Evolutionary conservation across 805 yeast species (phyloP).

Genomic region (Candida incommunis): DNA sequence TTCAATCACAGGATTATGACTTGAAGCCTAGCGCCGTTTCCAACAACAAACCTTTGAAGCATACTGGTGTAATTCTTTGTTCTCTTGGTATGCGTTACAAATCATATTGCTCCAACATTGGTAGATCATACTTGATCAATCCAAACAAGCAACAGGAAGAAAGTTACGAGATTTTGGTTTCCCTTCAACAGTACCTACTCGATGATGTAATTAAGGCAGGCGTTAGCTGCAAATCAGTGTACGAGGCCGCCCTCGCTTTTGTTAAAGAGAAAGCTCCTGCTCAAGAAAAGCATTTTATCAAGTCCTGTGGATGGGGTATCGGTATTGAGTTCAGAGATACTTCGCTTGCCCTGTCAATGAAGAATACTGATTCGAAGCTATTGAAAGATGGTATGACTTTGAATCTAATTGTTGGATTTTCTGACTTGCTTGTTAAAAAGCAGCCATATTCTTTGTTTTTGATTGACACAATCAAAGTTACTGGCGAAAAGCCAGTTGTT

Average conservation of each 20-base stretch:
- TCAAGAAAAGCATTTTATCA: slow-evolving; percentile 48
- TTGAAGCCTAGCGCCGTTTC: slow-evolving; percentile 74
- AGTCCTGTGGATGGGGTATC: slow-evolving; percentile 74
- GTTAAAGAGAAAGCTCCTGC: slow-evolving; percentile 53
- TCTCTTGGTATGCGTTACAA: slow-evolving; percentile 79
- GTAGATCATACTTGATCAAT: slow-evolving; percentile 79
- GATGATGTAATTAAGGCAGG: slow-evolving; percentile 51
- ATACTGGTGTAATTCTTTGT: slow-evolving; percentile 68
- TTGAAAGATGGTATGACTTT: slow-evolving; percentile 63
- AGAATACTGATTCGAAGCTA: slow-evolving; percentile 53
- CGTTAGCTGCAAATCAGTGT: slow-evolving; percentile 48
- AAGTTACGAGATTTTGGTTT: slow-evolving; percentile 63
- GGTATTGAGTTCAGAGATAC: slow-evolving; percentile 87
- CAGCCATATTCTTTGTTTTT: slow-evolving; percentile 58
- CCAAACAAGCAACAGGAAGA: slow-evolving; percentile 68
- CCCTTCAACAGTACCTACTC: slow-evolving; percentile 54
- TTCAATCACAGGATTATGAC: slow-evolving; percentile 76
- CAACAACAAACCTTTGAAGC: slow-evolving; percentile 44
- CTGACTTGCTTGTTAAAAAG: slow-evolving; percentile 39
- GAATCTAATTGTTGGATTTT: slow-evolving; percentile 66
- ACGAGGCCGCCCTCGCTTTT: slow-evolving; percentile 44
- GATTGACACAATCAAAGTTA: slow-evolving; percentile 68
- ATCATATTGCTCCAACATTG: slow-evolving; percentile 77
- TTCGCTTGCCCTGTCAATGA: slow-evolving; percentile 41
- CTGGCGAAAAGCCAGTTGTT: slow-evolving; percentile 43